phyloP scores from a whole-genome alignment of 2,329 filamentous ascomycete species.

The Decorospora gaudefroyi region DNA sequence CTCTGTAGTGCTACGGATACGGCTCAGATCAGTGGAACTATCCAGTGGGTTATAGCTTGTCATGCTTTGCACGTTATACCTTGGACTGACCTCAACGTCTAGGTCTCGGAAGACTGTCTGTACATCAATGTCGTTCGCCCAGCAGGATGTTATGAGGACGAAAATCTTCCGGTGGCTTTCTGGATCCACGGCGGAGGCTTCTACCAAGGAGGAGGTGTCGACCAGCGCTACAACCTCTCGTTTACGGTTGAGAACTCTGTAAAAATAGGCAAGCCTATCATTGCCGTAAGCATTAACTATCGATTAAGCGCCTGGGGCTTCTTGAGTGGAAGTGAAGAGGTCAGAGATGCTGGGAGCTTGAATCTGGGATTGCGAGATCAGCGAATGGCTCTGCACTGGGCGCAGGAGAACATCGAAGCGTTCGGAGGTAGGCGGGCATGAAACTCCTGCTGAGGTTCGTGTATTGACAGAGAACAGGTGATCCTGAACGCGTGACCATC shows the following conservation, averaged over 20 bases:
- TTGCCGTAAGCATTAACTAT: slow-evolving; percentile 55
- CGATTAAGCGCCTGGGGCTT: slow-evolving; percentile 67
- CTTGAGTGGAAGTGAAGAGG: slow-evolving; percentile 52
- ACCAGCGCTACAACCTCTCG: slow-evolving; percentile 58
- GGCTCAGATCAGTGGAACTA: slow-evolving; percentile 45
- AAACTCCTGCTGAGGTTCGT: slow-evolving; percentile 29
- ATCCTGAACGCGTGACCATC: slow-evolving; percentile 52
- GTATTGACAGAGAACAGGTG: slow-evolving; percentile 42
- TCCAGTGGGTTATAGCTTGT: slow-evolving; percentile 52
- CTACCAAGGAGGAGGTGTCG: slow-evolving; percentile 54
- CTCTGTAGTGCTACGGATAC: slow-evolving; percentile 46
- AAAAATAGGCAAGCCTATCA: slow-evolving; percentile 54
- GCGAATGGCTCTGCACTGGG: slow-evolving; percentile 53
- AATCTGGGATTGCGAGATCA: slow-evolving; percentile 55
- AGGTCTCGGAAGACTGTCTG: slow-evolving; percentile 56
- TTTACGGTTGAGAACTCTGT: slow-evolving; percentile 55
- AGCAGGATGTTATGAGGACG: slow-evolving; percentile 27
- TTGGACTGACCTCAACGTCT: neutral
- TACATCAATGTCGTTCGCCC: slow-evolving; percentile 60
- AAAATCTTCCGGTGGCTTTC: slow-evolving; percentile 58
- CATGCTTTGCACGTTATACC: neutral
- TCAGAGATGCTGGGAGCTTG: slow-evolving; percentile 51
- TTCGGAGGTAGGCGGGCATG: slow-evolving; percentile 49
- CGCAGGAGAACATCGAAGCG: slow-evolving; percentile 50
- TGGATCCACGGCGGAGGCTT: slow-evolving; percentile 62